Conservation (phyloP, 306 rosid species). For the Abrus precatorius region DNA sequence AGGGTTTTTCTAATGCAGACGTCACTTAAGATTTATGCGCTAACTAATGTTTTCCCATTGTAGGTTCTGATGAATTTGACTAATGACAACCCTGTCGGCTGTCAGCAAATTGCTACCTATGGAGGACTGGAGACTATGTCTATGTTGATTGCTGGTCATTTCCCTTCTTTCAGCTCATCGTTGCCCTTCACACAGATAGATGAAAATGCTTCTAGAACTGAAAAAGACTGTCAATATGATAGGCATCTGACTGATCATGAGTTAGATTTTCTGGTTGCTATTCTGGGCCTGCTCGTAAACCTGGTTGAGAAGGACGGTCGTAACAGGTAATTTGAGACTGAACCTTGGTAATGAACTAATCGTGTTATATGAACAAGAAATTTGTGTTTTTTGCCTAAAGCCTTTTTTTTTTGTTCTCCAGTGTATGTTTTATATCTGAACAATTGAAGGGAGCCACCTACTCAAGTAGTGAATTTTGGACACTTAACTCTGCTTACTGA, state of each 20-base stretch:
- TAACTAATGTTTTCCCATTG: slow-evolving; percentile 42
- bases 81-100: slow-evolving; percentile 93
- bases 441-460: neutral
- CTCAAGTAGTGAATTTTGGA: neutral
- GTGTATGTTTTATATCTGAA: slow-evolving; percentile 5
- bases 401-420: neutral
- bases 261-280: slow-evolving; percentile 96
- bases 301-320: slow-evolving; percentile 90
- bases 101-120: slow-evolving; percentile 81
- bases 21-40: slow-evolving; percentile 18
- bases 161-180: slow-evolving; percentile 78
- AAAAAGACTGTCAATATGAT: slow-evolving; percentile 58
- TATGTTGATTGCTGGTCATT: slow-evolving; percentile 87
- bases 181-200: slow-evolving; percentile 57
- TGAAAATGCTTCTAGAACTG: slow-evolving; percentile 52
- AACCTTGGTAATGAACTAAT: slow-evolving; percentile 27
- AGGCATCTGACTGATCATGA: slow-evolving; percentile 82
- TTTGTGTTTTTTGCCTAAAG: slow-evolving; percentile 9
- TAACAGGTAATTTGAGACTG: slow-evolving; percentile 72
- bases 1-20: slow-evolving; percentile 16
- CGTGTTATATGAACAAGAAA: slow-evolving; percentile 16
- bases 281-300: slow-evolving; percentile 95
- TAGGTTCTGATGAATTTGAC: slow-evolving; percentile 99
- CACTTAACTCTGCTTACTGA: neutral
- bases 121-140: slow-evolving; percentile 96